A percentile compares a stretch with the other conserved stretches of the same genome.
Conservation (phyloP, 108 stramenopile species). For the Fistulifera solaris region DNA sequence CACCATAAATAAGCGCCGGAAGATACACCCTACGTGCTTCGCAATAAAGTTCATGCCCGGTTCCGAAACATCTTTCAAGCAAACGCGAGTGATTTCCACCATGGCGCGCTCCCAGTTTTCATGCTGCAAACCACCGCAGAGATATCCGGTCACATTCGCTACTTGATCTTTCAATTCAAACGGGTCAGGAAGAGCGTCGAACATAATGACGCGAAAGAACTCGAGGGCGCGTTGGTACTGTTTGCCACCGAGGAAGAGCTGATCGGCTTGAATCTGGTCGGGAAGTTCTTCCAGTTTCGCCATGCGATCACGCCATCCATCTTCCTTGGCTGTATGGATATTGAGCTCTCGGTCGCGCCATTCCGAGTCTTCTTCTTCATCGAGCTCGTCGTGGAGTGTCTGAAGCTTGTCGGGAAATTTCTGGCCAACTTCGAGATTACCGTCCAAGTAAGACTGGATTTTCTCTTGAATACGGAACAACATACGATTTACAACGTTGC, state of each 20-base stretch:
- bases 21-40: slow-evolving; percentile 58
- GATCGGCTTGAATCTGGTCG: slow-evolving; percentile 29
- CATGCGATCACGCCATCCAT: slow-evolving; percentile 46
- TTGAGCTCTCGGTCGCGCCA: slow-evolving; percentile 35
- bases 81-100: slow-evolving; percentile 37
- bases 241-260: slow-evolving; percentile 62
- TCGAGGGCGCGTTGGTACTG: slow-evolving; percentile 55
- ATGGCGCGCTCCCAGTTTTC: slow-evolving; percentile 69
- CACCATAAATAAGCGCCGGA: slow-evolving; percentile 43
- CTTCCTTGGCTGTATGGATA: slow-evolving; percentile 33
- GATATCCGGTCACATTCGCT: slow-evolving; percentile 46
- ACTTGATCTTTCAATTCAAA: slow-evolving; percentile 40
- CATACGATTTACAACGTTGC: slow-evolving; percentile 27
- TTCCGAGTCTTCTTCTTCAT: slow-evolving; percentile 54
- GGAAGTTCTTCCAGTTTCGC: slow-evolving; percentile 30
- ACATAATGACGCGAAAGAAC: slow-evolving; percentile 40
- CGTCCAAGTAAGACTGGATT: slow-evolving; percentile 45
- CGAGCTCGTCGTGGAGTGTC: slow-evolving; percentile 53
- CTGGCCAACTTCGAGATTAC: slow-evolving; percentile 40
- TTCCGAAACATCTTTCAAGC: slow-evolving; percentile 32
- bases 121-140: slow-evolving; percentile 51
- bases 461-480: slow-evolving; percentile 39
- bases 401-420: slow-evolving; percentile 43
- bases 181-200: slow-evolving; percentile 56
- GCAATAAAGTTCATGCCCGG: slow-evolving; percentile 60